Base-by-base conservation (phyloP, 148 eudicot species). In the Vaccinium vitisidaea region DNA sequence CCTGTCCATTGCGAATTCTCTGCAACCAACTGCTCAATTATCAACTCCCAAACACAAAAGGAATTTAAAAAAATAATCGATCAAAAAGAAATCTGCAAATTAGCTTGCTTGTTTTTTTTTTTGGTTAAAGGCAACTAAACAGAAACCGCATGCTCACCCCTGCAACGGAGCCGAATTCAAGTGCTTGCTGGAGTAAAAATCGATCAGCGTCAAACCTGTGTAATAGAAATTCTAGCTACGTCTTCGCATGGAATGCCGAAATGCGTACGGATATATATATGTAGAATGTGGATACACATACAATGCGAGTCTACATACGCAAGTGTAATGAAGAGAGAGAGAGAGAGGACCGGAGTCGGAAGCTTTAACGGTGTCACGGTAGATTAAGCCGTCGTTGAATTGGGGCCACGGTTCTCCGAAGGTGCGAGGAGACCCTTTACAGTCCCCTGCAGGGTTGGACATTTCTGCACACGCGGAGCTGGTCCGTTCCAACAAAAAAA, bases 321-420 rank as follows among this genome's bases (percentile, higher is more conserved):
- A 63, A 21, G 27, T 21, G 8, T 61, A 21, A 61, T 21, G 21
- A 18, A 58, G 54, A 21, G 8, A 52, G 30, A 39, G 55, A 63
- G 80, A 78, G 83, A 36, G 59, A 18, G 39, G 11, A 94, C 96
- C 97, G 48, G 92, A 88, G 74, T 90, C 87, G 48, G 96, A 88
- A 46, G 89, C 79, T 46, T 88, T 90, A 77, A 92, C 79, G 63
- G 80, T 84, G 87, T 96, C 98, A 49, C 84, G 85, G 88, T 94
- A 94, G 48, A 86, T 82, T 84, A 95, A 77, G 49, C 98, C 98
- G 74, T 86, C 89, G 89, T 94, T 94, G 67, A 88, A 85, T 58
- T 94, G 92, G 58, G 98, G 98, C 98, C 98, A 95, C 19, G 94
- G 86, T 84, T 86, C 89, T 14, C 98, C 98, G 56, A 93, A 87